phyloP scores from a whole-genome alignment of 1,284 basidiomycete genomes.

The Testicularia cyperi region DNA sequence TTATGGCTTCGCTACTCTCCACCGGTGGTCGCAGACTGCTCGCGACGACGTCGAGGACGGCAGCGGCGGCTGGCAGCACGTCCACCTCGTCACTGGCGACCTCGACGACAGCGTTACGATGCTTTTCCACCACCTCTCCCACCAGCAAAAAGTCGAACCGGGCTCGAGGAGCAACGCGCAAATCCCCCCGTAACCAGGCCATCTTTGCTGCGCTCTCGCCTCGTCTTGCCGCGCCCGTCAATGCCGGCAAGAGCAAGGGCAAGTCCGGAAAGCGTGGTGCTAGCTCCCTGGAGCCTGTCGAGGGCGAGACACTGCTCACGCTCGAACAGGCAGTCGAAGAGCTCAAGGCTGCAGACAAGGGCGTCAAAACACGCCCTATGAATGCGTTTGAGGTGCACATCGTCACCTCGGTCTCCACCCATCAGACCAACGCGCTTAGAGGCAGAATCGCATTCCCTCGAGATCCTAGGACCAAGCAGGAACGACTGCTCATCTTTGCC shows the following conservation, averaged over 20 bases:
- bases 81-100: conserved; percentile 8
- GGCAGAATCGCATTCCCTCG: conserved; percentile 51
- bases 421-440: conserved; percentile 57
- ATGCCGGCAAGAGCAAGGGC: conserved; percentile 1
- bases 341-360: conserved; percentile 21
- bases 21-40: no score
- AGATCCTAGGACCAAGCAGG: conserved; percentile 52
- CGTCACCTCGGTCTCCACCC: conserved; percentile 51
- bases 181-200: conserved; percentile 32
- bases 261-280: conserved; percentile 16
- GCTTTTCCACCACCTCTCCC: conserved; percentile 25
- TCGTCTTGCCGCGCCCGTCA: conserved; percentile 5
- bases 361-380: conserved; percentile 29
- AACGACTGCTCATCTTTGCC: conserved; percentile 55
- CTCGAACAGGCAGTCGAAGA: conserved; percentile 37
- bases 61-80: no score
- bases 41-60: no score
- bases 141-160: conserved; percentile 39
- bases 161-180: conserved; percentile 38
- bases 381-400: conserved; percentile 58
- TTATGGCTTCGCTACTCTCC: no score
- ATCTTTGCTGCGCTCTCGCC: conserved; percentile 22
- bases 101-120: conserved; percentile 15
- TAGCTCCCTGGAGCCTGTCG: conserved; percentile 24
- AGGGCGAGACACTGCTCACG: conserved; percentile 31